A percentile compares a stretch with the other conserved stretches of the same genome.
phyloP scores from a whole-genome alignment of 768 basidiomycete genomes.

The Kondoa subrosea region DNA sequence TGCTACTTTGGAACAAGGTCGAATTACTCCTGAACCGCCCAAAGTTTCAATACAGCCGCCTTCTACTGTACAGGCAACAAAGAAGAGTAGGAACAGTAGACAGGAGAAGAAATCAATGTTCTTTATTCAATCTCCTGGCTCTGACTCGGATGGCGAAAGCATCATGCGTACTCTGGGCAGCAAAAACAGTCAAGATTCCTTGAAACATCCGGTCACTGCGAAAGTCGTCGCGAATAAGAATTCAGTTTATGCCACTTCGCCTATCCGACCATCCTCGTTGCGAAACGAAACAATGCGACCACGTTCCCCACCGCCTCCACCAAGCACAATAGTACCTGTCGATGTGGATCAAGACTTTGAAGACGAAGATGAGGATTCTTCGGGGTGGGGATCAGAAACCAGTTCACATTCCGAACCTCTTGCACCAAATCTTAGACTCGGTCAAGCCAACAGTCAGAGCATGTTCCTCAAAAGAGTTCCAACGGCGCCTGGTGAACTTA shows the following conservation, averaged over 20 bases:
- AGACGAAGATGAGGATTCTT: constrained; percentile 18
- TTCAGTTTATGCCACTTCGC: not conserved
- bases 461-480: constrained; percentile 21
- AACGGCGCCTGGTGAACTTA: constrained; percentile 16
- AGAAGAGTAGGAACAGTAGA: not conserved
- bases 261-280: not conserved
- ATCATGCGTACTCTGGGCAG: not conserved
- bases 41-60: not conserved
- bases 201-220: too few relatives aligned
- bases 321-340: not conserved
- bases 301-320: not conserved
- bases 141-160: not conserved
- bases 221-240: too few relatives aligned
- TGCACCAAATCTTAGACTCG: constrained; percentile 4
- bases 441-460: not conserved
- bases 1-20: not conserved
- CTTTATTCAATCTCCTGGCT: not conserved
- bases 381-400: constrained; percentile 25
- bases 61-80: not conserved
- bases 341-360: constrained; percentile 9
- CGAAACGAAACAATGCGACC: not conserved
- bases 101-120: not conserved
- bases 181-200: not conserved
- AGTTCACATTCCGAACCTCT: constrained; percentile 19
- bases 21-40: not conserved